These are phyloP conservation scores for Monosporascus cannonballus DNA, from an alignment of 2,329 filamentous ascomycete species.

Conservation along the genomic window DNA sequence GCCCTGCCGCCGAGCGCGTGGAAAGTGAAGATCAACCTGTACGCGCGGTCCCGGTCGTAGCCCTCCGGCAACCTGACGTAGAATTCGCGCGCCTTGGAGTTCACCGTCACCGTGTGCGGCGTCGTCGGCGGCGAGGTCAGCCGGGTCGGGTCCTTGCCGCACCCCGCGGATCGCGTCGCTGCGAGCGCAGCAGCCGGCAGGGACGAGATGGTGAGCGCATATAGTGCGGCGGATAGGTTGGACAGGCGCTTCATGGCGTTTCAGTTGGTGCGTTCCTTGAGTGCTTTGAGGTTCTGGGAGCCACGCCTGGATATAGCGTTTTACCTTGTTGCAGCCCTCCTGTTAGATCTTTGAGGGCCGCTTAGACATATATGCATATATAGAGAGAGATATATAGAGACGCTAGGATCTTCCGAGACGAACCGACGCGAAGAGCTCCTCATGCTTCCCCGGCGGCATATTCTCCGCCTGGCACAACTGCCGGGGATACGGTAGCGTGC, in stretches of 20 bases:
- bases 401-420: too few species aligned
- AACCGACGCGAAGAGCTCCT: too few species aligned
- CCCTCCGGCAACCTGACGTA: slow-evolving; percentile 25
- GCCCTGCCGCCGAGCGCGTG: slow-evolving; percentile 30
- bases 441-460: too few species aligned
- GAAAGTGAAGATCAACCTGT: slow-evolving; percentile 31
- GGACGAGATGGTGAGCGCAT: background rate
- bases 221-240: background rate
- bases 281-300: background rate
- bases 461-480: too few species aligned
- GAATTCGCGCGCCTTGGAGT: slow-evolving; percentile 26
- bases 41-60: slow-evolving; percentile 29
- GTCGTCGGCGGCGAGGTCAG: slow-evolving; percentile 14
- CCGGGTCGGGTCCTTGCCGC: slow-evolving; percentile 17
- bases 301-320: too few species aligned
- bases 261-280: background rate
- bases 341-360: too few species aligned
- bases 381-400: too few species aligned
- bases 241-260: background rate
- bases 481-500: too few species aligned
- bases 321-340: too few species aligned
- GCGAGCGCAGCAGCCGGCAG: slow-evolving; percentile 1
- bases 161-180: slow-evolving; percentile 14
- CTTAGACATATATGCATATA: too few species aligned
- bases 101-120: slow-evolving; percentile 20